Evolutionary conservation across 371 early-diverging fungal species (phyloP), one percentile per base, ranked within the genome.

Genomic region (Apophysomyces trapeziformis): DNA sequence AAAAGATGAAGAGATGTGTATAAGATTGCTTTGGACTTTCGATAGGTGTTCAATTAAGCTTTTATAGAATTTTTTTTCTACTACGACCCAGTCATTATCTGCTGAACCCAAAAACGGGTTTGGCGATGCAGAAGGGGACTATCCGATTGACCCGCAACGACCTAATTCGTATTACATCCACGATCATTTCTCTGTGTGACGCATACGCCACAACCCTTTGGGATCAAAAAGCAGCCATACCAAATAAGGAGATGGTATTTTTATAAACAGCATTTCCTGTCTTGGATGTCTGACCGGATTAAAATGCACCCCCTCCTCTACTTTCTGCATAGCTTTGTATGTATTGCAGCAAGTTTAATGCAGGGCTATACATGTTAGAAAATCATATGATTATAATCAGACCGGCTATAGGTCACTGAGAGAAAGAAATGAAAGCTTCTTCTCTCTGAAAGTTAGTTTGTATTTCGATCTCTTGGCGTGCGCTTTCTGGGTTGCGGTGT

Each of bases 391-490:
- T 18, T 50, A 7, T 50, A 18, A 21, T 2, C 21, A 50, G n/a
- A 50, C 16, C 54, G 54, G 54, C 16, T 26, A 50, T 50, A 7
- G 7, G 32, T 50, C 35, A 50, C 54, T 35, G 54, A 50, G 11
- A 21, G 21, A 13, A 4, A n/a, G 14, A 14, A 43, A 43, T 43
- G 43, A 12, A 43, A 45, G 32, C 32, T 26, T 26, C 32, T 26
- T 26, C 32, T 26, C 32, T 26, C 54, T n/a, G 8, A 50, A 16
- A 4, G 9, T 50, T 50, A 26, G 21, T 21, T 26, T 9, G 8
- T 50, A 26, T 50, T 9, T 21, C 54, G 54, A 50, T 50, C 54
- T 50, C 54, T 50, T 50, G 54, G 54, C 54, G 21, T 26, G 32
- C 32, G 9, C 18, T 21, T 26, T 21, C 21, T 50, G 54, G 54